These are phyloP conservation scores for Quercus wislizeni DNA, from an alignment of 306 rosid species.

Conservation along the genomic window DNA sequence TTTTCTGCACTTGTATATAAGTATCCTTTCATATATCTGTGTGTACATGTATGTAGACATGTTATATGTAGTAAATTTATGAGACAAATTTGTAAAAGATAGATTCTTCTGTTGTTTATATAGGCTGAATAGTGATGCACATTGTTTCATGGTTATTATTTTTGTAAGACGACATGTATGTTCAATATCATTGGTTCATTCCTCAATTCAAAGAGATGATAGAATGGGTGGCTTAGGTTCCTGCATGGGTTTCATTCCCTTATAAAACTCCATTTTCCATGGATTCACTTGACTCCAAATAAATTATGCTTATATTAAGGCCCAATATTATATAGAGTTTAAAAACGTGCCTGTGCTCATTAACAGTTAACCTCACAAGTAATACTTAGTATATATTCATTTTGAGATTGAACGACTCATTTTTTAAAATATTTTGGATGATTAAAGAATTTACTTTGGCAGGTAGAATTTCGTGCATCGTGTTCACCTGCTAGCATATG, in stretches of 20 bases:
- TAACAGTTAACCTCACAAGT: neutral
- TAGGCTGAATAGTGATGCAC: neutral
- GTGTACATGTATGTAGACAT: neutral
- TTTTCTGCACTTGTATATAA: neutral
- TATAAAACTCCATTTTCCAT: neutral
- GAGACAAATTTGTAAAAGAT: neutral
- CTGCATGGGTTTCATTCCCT: neutral
- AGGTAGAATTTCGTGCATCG: slow-evolving; percentile 77
- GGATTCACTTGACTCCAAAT: neutral
- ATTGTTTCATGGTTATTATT: neutral
- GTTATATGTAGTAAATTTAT: neutral
- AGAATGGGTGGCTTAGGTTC: neutral
- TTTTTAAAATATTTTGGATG: slow-evolving; percentile 6
- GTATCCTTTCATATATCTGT: neutral
- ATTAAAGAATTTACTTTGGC: slow-evolving; percentile 8
- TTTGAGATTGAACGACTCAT: neutral
- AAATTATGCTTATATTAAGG: neutral
- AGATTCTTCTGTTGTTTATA: neutral
- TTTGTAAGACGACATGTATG: neutral
- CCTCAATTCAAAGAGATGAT: neutral
- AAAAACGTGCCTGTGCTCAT: neutral
- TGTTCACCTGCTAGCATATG: slow-evolving; percentile 71
- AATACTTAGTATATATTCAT: neutral
- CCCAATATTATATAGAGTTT: neutral
- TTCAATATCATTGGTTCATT: neutral